Evolutionary conservation across 2,329 filamentous ascomycete species (phyloP), one percentile per base, ranked within the genome.

Genomic region (Elsinoe perseae): DNA sequence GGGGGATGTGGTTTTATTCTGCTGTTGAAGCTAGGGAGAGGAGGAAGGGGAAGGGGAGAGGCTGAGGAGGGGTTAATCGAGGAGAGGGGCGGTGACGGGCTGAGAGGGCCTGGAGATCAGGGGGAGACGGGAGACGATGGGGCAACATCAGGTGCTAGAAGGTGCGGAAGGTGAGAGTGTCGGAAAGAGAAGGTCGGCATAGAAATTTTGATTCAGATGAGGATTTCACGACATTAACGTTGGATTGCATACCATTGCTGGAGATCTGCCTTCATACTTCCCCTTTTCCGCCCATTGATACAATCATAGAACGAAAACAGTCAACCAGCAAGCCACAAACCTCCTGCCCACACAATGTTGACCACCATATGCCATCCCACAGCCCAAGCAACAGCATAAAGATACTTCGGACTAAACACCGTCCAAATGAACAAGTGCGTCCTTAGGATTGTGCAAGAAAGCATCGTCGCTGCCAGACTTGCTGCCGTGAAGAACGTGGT

Each of bases 371-470:
- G 92, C 74, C 91, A 89, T 6, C 82, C 87, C 44, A 92, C 66
- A 60, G 81, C 83, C 95, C 93, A 98, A 12, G 86, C 89, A 77
- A 93, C 86, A 61, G 84, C 87, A 69, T 95, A 98, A 62, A 98
- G 73, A 70, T 91, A 97, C 71, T 97, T 98, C 0, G 93, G 93
- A 61, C 89, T 95, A 70, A 98, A 98, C 9, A 98, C 93, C 0
- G 92, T 97, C 93, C 93, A 98, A 60, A 98, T 91, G 68, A 98
- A 98, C 57, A 98, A 71, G 76, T 98, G 93, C 27, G 88, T 89
- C 62, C 92, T 77, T 66, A 98, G 70, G 6, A 81, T 77, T 48
- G 87, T 90, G 70, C 93, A 98, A 14, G 92, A 90, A 12, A 80
- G 82, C 92, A 97, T 97, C 21, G 96, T 85, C 46, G 83, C 85